Percentiles rank a stretch among this genome's conserved stretches.
Evolutionary conservation across 1,284 basidiomycete species (phyloP).

Genomic region (Termitomyces sp.): DNA sequence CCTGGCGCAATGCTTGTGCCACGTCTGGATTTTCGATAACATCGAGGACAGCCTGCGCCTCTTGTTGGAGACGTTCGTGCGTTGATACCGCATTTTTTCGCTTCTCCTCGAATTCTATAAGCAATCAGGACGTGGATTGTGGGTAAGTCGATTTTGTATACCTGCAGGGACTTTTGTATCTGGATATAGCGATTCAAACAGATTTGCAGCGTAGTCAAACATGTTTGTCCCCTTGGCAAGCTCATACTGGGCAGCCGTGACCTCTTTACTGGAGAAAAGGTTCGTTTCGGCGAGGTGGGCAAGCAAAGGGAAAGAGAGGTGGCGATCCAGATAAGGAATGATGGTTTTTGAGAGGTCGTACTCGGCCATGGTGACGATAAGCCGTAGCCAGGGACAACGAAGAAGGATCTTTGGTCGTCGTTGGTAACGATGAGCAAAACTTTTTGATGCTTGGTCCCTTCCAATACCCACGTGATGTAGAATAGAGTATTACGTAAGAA

Average conservation of each 20-base stretch:
- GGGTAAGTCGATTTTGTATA: slow-evolving; percentile 23
- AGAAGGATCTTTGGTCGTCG: slow-evolving; percentile 16
- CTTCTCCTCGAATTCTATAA: slow-evolving; percentile 75
- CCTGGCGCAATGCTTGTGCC: slow-evolving; percentile 83
- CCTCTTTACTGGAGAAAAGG: slow-evolving; percentile 71
- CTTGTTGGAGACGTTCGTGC: slow-evolving; percentile 80
- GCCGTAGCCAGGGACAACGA: neutral
- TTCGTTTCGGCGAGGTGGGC: slow-evolving; percentile 77
- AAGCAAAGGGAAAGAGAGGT: slow-evolving; percentile 89
- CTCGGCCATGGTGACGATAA: slow-evolving; percentile 59
- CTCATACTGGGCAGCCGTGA: slow-evolving; percentile 90
- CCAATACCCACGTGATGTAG: slow-evolving; percentile 10
- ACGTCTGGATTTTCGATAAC: slow-evolving; percentile 98
- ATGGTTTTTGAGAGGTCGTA: slow-evolving; percentile 89
- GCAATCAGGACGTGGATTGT: neutral
- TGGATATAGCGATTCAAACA: slow-evolving; percentile 77
- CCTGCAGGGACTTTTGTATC: slow-evolving; percentile 65
- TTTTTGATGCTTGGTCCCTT: slow-evolving; percentile 9
- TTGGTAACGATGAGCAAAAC: slow-evolving; percentile 14
- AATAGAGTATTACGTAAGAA: slow-evolving; percentile 9
- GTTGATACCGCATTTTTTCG: slow-evolving; percentile 79
- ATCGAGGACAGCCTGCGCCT: slow-evolving; percentile 89
- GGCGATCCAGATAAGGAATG: slow-evolving; percentile 91
- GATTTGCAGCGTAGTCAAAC: slow-evolving; percentile 82
- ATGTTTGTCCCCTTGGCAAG: slow-evolving; percentile 96